These are phyloP conservation scores for Xylaria curta DNA, from an alignment of 495 filamentous ascomycete species.

Conservation along the genomic window DNA sequence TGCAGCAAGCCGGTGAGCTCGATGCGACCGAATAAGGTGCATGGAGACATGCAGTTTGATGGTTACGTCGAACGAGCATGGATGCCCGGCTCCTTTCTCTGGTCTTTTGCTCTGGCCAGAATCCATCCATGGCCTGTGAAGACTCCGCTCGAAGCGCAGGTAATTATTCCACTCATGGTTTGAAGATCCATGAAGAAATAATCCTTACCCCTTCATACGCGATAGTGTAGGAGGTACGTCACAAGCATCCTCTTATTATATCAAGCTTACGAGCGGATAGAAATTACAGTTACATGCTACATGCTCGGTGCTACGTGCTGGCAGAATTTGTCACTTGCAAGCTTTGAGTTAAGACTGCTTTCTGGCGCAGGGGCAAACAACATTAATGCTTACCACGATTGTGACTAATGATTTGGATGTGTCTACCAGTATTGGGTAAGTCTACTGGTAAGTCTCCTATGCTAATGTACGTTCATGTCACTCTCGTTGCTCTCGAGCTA, in stretches of 20 bases:
- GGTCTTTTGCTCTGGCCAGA: not conserved
- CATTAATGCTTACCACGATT: not conserved
- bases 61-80: not conserved
- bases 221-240: not conserved
- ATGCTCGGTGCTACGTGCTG: not conserved
- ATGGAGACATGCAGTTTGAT: not conserved
- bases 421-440: not conserved
- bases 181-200: not conserved
- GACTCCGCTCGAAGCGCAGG: slow-evolving; percentile 5
- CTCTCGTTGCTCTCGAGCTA: not conserved
- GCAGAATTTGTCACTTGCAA: slow-evolving; percentile 1
- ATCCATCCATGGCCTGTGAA: not conserved
- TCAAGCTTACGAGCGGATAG: not conserved
- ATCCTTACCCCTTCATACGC: slow-evolving; percentile 3
- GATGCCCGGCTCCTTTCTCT: not conserved
- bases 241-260: not conserved
- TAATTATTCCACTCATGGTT: not conserved
- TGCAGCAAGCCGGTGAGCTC: not conserved
- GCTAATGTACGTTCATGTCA: not conserved
- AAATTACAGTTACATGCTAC: not conserved
- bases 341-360: not conserved
- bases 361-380: not conserved
- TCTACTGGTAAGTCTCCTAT: not conserved
- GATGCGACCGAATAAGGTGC: slow-evolving; percentile 6
- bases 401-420: not conserved